Conservation (phyloP, 1,284 basidiomycete genomes). For the Cryptococcus deneoformans region DNA sequence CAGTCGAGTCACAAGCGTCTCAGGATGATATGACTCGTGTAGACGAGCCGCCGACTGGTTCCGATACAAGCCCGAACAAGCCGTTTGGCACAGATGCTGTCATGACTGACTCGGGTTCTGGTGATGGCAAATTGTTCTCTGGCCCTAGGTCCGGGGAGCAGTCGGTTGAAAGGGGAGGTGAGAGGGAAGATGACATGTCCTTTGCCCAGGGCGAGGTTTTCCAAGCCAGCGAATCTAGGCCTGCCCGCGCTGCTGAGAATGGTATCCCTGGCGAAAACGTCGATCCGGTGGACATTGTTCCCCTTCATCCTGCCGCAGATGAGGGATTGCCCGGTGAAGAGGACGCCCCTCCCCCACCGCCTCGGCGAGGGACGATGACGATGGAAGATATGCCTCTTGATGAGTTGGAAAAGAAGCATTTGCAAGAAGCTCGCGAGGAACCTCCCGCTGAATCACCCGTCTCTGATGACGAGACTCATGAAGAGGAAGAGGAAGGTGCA, state of each 20-base stretch:
- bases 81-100: no score
- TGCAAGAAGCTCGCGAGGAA: constrained; percentile 12
- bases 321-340: constrained; percentile 5
- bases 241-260: constrained; percentile 1
- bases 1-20: not conserved
- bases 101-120: no score
- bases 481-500: not conserved
- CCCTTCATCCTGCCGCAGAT: constrained; percentile 31
- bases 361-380: constrained; percentile 13
- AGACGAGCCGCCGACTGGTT: constrained; percentile 7
- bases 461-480: no score
- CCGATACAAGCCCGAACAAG: not conserved
- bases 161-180: constrained; percentile 3
- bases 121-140: no score
- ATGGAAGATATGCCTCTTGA: constrained; percentile 24
- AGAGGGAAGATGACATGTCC: constrained; percentile 14
- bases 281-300: constrained; percentile 24
- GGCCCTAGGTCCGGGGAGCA: not conserved
- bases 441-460: no score
- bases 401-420: constrained; percentile 37
- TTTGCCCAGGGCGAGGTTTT: no score
- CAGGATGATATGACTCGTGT: constrained; percentile 21
- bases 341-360: constrained; percentile 14
- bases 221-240: constrained; percentile 18
- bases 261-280: constrained; percentile 6